Evolutionary conservation across 495 filamentous ascomycete species (phyloP), one percentile per base, ranked within the genome.

Genomic region (Penicillium pulvis): DNA sequence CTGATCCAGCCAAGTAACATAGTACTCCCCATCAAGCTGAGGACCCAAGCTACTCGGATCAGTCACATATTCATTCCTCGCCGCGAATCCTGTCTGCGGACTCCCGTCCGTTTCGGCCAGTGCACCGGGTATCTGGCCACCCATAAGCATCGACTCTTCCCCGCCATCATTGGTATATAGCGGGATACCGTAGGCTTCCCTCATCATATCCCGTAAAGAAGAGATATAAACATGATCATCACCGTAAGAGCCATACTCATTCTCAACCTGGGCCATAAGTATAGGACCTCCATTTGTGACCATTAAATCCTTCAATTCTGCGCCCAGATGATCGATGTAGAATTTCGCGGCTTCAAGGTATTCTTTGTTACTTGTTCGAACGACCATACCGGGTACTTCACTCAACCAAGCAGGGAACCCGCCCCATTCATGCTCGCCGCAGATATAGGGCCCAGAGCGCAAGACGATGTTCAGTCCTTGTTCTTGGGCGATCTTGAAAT

Each of bases 91-190:
- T 4, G 58, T 61, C 51, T 65, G 55, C n/a, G 77, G 74, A 48
- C 74, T 75, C 6, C 78, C 78, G 53, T 81, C 77, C 17, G 73
- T 70, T 50, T 71, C 77, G 0, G 77, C 77, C 4, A 81, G 61
- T 0, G 73, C 74, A 2, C 71, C 72, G 4, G 66, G 67, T 16
- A 81, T 69, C 51, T 73, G 64, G 31, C 78, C 77, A 5, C 76
- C 76, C 23, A 62, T 53, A 0, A 81, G 68, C 46, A 71, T 73
- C 6, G 71, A 73, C 16, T 76, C 61, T 0, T 62, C 64, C 2
- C 74, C 71, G 5, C 78, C 77, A 53, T 81, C 78, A 46, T 80
- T 81, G 23, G 78, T 81, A 46, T 81, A 81, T 0, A 80, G 59
- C 5, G 71, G 67, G 23, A 77, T 54, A 20, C 74, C 75, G 52